These are phyloP conservation scores for Mycena vitilis DNA, from an alignment of 768 basidiomycete genomes.

Conservation along the genomic window DNA sequence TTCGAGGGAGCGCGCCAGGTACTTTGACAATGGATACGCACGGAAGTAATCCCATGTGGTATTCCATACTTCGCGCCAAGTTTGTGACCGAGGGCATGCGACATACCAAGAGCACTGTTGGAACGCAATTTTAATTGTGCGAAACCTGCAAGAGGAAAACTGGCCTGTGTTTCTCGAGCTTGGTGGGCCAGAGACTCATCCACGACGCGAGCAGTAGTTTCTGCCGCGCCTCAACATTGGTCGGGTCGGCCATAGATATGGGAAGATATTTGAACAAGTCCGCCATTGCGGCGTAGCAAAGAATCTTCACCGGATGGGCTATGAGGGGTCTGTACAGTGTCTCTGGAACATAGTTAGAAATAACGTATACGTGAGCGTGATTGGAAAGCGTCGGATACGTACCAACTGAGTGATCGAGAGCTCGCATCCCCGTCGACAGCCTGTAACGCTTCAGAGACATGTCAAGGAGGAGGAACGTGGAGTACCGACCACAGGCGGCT, in stretches of 20 bases:
- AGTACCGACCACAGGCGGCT: slow-evolving; percentile 73
- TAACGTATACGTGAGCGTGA: not conserved
- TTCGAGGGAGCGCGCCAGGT: not conserved
- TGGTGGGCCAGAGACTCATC: slow-evolving; percentile 84
- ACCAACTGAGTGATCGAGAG: slow-evolving; percentile 85
- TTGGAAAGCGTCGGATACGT: slow-evolving; percentile 35
- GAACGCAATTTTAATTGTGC: not conserved
- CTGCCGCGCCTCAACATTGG: slow-evolving; percentile 69
- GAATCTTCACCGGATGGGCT: slow-evolving; percentile 46
- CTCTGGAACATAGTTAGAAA: slow-evolving; percentile 55
- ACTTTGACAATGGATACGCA: slow-evolving; percentile 47
- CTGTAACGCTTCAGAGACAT: slow-evolving; percentile 46
- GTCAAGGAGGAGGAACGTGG: slow-evolving; percentile 24
- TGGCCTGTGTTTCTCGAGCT: slow-evolving; percentile 66
- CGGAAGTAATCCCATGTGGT: slow-evolving; percentile 86
- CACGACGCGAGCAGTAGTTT: slow-evolving; percentile 80
- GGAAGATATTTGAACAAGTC: slow-evolving; percentile 84
- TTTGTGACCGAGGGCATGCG: slow-evolving; percentile 80
- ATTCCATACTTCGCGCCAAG: slow-evolving; percentile 80
- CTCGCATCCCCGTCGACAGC: slow-evolving; percentile 83
- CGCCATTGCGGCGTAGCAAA: slow-evolving; percentile 73
- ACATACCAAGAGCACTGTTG: slow-evolving; percentile 73
- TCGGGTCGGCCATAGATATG: slow-evolving; percentile 67
- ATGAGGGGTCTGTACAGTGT: slow-evolving; percentile 46
- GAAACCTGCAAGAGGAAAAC: slow-evolving; percentile 4